These are phyloP conservation scores for Lathyrus sativus DNA, from an alignment of 306 rosid species.

Conservation along the genomic window DNA sequence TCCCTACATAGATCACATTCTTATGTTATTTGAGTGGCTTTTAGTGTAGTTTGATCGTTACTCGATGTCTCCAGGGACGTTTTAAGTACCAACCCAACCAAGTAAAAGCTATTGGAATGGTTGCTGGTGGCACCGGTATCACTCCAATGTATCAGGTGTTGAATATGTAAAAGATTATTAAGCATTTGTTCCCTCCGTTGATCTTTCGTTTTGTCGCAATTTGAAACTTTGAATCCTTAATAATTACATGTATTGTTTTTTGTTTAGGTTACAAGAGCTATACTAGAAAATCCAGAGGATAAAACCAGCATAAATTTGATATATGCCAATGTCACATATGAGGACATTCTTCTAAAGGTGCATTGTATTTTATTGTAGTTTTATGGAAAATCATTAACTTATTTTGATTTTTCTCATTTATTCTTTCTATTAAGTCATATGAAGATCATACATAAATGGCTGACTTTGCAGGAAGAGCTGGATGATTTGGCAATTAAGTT, in stretches of 20 bases:
- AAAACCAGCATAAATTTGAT: slow-evolving; percentile 67
- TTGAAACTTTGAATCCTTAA: slow-evolving; percentile 17
- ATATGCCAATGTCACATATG: slow-evolving; percentile 77
- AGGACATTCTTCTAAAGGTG: slow-evolving; percentile 86
- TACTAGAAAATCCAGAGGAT: slow-evolving; percentile 76
- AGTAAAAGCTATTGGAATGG: slow-evolving; percentile 88
- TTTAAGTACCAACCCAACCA: slow-evolving; percentile 74
- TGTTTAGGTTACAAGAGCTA: slow-evolving; percentile 76
- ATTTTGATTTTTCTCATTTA: too few species aligned
- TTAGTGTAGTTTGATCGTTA: slow-evolving; percentile 4
- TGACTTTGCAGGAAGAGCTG: slow-evolving; percentile 66
- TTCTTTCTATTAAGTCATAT: too few species aligned
- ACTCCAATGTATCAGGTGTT: slow-evolving; percentile 92
- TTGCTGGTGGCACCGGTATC: slow-evolving; percentile 94
- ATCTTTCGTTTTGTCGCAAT: slow-evolving; percentile 7
- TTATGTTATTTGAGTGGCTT: slow-evolving; percentile 9
- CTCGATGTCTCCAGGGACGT: slow-evolving; percentile 61
- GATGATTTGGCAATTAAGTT: slow-evolving; percentile 57
- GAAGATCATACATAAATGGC: too few species aligned
- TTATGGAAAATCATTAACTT: slow-evolving; percentile 1
- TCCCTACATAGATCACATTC: not conserved
- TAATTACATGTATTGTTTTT: not conserved
- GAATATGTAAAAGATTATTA: slow-evolving; percentile 9
- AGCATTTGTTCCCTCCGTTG: slow-evolving; percentile 13
- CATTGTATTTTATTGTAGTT: not conserved